Base-by-base conservation (phyloP, 306 rosid genomes). In the Begonia loranthoides region DNA sequence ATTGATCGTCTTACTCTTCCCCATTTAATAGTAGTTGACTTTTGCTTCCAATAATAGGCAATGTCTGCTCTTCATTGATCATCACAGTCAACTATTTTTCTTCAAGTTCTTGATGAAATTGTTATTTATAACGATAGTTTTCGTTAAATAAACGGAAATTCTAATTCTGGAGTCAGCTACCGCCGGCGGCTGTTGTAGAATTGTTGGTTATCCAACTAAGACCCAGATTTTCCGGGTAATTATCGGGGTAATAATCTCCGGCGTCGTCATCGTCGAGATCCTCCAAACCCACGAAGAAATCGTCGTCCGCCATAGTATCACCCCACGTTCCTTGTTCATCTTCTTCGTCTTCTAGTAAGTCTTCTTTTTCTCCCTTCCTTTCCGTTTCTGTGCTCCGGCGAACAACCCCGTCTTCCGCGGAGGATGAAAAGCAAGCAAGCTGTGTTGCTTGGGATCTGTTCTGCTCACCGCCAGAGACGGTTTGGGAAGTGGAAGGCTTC, bases 271-370 rank as follows among this genome's bases (percentile, higher is more conserved):
- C 50, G 1, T 64, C 74, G 12, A 82, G 62, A 12, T 79, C 93
- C 15, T 87, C 93, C 41, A 87, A 69, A 12, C 82, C 83, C 19
- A 68, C 79, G 49, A 82, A 82, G 80, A 87, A 82, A 65, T 87
- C 89, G 44, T 87, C 93, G 19, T 77, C 52, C 11, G 82, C 51
- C 3, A 66, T 74, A 48, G 73, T 60, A 64, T 79, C 88, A 19
- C 76, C 88, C 24, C 76, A n/a, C 17, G 75, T 36, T 9, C 75
- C 81, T 50, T 82, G 58, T 16, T 73, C 82, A 36, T 77, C 88
- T 36, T 44, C 87, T 55, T 79, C 94, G 52, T 76, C 93, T 38
- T 81, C 93, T 28, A 28, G 8, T 28, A 5, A 7, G 36, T 28
- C 4, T 15, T 68, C 82, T 49, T 66, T 63, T 13, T 74, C 85